Evolutionary conservation across 805 yeast species (phyloP), one percentile per base, ranked within the genome.

Genomic region (Schwanniomyces yamadae): DNA sequence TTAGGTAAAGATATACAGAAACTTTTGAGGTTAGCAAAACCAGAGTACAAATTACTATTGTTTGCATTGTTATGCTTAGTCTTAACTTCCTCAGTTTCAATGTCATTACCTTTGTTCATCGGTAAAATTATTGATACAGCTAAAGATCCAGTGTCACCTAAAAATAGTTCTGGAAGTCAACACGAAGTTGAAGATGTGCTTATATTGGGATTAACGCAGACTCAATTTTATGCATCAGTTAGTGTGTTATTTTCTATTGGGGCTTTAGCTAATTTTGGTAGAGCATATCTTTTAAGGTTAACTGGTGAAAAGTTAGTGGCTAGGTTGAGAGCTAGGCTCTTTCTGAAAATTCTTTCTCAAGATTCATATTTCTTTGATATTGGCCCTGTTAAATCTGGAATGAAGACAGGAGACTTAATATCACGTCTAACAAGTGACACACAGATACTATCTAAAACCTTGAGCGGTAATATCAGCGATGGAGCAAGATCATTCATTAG

Each of bases 221-320:
- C 62, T n/a, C 73, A 76, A 28, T 91, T 91, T 56, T 83, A 83
- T 51, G 49, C 69, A 0, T 78, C 75, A 0, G 61, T 87, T 30
- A 78, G 78, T 10, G 71, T 70, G 2, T 63, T 89, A 2, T 88
- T 91, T 52, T 52, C 79, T 0, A 49, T 80, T 8, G 96, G 96
- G 1, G 84, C 95, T 0, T 31, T 73, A 11, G 86, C 96, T 6
- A 87, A 90, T 52, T 82, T 80, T 49, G 89, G 90, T 6, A 74
- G 98, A 48, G 76, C 84, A n/a, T 73, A 84, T 25, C 61, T 86
- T 10, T 65, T 91, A 52, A 75, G 90, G 45, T 69, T 81, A 2
- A 84, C 85, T 9, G 96, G 97, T 35, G 98, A 91, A 59, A 73
- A 85, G 43, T 67, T 91, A 23, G 95, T 90, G 42, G 91, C 96